Conservation (phyloP, 1,284 basidiomycete species). For the Malassezia nana region DNA sequence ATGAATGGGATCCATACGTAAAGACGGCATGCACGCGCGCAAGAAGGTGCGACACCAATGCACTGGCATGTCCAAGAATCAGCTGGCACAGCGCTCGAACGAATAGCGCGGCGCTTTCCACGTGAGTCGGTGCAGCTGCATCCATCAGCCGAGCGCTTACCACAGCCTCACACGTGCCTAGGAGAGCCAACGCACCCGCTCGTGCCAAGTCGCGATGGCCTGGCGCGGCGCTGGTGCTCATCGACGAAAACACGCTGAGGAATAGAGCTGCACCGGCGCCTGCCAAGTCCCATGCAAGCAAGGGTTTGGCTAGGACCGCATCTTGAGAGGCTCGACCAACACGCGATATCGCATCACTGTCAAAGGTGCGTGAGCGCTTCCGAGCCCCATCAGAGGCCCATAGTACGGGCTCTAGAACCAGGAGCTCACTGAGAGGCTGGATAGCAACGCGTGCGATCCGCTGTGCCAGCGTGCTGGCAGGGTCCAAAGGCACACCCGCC, state of each 20-base stretch:
- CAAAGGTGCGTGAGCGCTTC: slow-evolving; percentile 28
- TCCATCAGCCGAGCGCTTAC: slow-evolving; percentile 14
- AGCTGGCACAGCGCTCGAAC: not conserved
- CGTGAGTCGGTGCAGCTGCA: not conserved
- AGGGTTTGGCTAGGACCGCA: slow-evolving; percentile 15
- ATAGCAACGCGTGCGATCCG: slow-evolving; percentile 24
- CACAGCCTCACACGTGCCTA: slow-evolving; percentile 25
- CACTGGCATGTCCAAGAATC: not conserved
- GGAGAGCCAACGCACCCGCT: slow-evolving; percentile 14
- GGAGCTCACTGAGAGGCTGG: slow-evolving; percentile 6
- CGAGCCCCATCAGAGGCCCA: slow-evolving; percentile 3
- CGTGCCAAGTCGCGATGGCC: slow-evolving; percentile 24
- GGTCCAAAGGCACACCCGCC: slow-evolving; percentile 21
- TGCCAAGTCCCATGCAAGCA: slow-evolving; percentile 17
- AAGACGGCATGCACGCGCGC: slow-evolving; percentile 4
- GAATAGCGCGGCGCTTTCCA: not conserved
- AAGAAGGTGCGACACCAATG: slow-evolving; percentile 1
- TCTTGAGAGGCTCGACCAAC: slow-evolving; percentile 18
- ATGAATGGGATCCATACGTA: not conserved
- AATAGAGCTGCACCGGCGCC: slow-evolving; percentile 19
- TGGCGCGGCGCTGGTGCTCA: slow-evolving; percentile 19
- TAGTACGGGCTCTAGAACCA: not conserved
- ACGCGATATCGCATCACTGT: slow-evolving; percentile 26
- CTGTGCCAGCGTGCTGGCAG: slow-evolving; percentile 20
- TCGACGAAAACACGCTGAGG: slow-evolving; percentile 18